Conservation (phyloP, 495 filamentous ascomycete genomes). For the Penicillium daleae region DNA sequence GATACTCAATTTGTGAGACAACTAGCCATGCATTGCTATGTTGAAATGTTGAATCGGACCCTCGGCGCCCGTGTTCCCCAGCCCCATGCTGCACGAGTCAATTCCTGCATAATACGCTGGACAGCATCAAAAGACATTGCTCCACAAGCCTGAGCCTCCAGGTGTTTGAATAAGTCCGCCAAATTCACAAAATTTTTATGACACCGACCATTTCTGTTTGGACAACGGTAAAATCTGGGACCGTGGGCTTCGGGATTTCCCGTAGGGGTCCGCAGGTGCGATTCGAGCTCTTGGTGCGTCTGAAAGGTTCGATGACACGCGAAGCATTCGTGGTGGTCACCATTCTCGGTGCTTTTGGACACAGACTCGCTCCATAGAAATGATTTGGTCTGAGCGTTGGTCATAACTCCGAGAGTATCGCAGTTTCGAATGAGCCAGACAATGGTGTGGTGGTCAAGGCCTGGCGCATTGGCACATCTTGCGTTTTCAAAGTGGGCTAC, state of each 20-base stretch:
- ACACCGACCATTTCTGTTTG: not conserved
- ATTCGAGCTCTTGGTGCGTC: not conserved
- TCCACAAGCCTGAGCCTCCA: not conserved
- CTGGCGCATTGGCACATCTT: not conserved
- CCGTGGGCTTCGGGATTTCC: not conserved
- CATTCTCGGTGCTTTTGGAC: too few species aligned
- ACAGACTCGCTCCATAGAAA: too few species aligned
- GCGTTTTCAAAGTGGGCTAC: not conserved
- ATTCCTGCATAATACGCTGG: not conserved
- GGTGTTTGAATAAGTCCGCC: not conserved
- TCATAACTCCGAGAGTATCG: not conserved
- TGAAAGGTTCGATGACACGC: not conserved
- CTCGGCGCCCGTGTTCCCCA: not conserved
- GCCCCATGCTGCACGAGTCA: not conserved
- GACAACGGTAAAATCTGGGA: not conserved
- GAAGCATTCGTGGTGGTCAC: not conserved
- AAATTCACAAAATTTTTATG: not conserved
- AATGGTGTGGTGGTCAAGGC: slow-evolving; percentile 1
- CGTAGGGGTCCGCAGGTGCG: not conserved
- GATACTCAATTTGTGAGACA: not conserved
- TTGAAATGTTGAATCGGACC: not conserved
- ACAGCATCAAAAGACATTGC: not conserved
- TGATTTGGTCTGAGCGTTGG: not conserved
- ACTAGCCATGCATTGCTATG: not conserved
- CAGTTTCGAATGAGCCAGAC: not conserved